Conservation (phyloP, 202 grass and related monocot genomes). For the Carex sylvatica region DNA sequence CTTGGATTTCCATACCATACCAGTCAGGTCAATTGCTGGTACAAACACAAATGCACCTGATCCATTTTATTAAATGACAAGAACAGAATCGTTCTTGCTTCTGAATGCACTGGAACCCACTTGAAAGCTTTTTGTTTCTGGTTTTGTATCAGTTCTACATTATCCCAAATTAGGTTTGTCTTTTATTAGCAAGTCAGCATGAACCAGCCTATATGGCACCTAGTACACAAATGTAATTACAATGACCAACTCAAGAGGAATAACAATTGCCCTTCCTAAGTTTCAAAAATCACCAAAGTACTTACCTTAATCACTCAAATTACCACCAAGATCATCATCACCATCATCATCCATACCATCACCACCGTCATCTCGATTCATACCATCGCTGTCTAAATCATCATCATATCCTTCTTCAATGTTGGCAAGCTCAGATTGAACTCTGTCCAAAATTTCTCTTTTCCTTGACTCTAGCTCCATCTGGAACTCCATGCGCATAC, state of each 20-base stretch:
- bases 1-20: neutral
- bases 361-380: conserved; percentile 25
- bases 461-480: conserved; percentile 62
- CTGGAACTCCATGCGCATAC: conserved; percentile 72
- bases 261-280: neutral
- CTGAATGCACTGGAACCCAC: neutral
- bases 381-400: conserved; percentile 29
- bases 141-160: neutral
- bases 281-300: neutral
- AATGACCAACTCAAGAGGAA: neutral
- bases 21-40: neutral
- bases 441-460: conserved; percentile 76
- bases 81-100: neutral
- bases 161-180: neutral
- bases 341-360: conserved; percentile 27
- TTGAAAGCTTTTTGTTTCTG: neutral
- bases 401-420: conserved; percentile 39
- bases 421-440: conserved; percentile 51
- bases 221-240: conserved; percentile 10
- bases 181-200: neutral
- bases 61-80: neutral
- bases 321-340: conserved; percentile 22
- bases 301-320: conserved; percentile 50
- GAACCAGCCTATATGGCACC: neutral
- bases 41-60: neutral